Base-by-base conservation (phyloP, 1,284 basidiomycete species). In the Stereum hirsutum region DNA sequence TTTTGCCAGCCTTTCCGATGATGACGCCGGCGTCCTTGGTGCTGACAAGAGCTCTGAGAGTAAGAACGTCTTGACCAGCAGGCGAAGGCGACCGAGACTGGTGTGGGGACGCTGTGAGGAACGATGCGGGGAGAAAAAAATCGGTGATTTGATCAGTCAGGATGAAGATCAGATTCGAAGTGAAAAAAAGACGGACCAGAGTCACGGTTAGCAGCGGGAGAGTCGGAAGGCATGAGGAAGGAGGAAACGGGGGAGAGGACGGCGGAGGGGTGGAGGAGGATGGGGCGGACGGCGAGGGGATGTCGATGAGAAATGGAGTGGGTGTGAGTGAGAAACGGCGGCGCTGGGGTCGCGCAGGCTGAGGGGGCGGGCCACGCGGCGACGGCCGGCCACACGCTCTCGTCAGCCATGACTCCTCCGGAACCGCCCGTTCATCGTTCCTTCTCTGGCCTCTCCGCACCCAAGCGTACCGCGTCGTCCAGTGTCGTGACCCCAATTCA, bases 11-110 rank as follows among this genome's bases (percentile, higher is more conserved):
- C 60, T 92, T 97, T 56, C 95, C 91, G 54, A 97, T 96, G 67
- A 96, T 94, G 61, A 97, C 85, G 56, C 93, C 93, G 44, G 93
- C 93, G 65, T 97, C 93, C 69, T 95, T 96, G 51, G 91, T 94
- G 60, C 81, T 89, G 56, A 97, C 93, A 55, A 97, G 84, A 35
- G 93, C 88, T 54, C 93, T 85, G 45, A 97, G 80, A 52, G 89
- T 91, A 56, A 97, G 75, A 30, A 76, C 69, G 54, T 87, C 84
- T 54, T 77, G 74, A 45, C 75, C 63, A 44, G 63, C 57, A 37
- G 72, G 73, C 35, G 82, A 81, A 28, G 80, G 75, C 43, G 83
- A 82, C 57, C 78, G 79, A 54, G 85, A 88, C 55, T 66, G 72
- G 50, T 71, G 67, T 43, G 74, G 72, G 42, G 59, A 60, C 45